Evolutionary conservation across 306 rosid species (phyloP), one percentile per base, ranked within the genome.

Genomic region (Begonia peltatifolia): DNA sequence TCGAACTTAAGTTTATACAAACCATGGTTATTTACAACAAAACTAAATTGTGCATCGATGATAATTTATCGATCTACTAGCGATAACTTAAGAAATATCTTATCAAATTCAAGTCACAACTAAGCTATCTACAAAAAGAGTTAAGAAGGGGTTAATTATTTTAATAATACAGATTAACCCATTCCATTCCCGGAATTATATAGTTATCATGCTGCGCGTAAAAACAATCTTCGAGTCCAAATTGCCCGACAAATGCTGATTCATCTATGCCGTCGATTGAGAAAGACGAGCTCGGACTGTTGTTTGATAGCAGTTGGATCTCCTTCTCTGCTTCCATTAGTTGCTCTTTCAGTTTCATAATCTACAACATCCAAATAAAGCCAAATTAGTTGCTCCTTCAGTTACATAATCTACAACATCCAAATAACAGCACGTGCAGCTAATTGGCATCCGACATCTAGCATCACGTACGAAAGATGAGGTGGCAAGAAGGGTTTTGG

Each of bases 211-310:
- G 72, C 0, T 80, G 73, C 63, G 71, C 72, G 56, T 63, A 66
- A 15, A 81, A 78, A 35, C 50, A 63, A 43, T 68, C 70, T 9
- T 74, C 84, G 41, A 72, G 80, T n/a, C 60, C 74, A 59, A 79
- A 74, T 5, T 83, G 88, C 16, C 85, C 94, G 10, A 79, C 30
- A 66, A 81, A 75, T 9, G 88, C 66, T 2, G 86, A 83, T 12
- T 67, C 38, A 30, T 30, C 72, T 61, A 63, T 18, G 0, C 64
- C 71, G 20, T 83, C 94, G 70, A 79, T 55, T 1, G 95, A 79
- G 0, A 69, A 75, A 9, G 94, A 75, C 1, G 89, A 76, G 49
- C 77, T 79, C 0, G 84, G 65, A 14, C 89, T 90, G 54, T 79
- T 74, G 53, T 73, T 86, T 2, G 60, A 52, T 12, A 78, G 64